A percentile compares a stretch with the other conserved stretches of the same genome.
Conservation (phyloP, 164 flowering plant genomes). For the Akebia trifoliata region DNA sequence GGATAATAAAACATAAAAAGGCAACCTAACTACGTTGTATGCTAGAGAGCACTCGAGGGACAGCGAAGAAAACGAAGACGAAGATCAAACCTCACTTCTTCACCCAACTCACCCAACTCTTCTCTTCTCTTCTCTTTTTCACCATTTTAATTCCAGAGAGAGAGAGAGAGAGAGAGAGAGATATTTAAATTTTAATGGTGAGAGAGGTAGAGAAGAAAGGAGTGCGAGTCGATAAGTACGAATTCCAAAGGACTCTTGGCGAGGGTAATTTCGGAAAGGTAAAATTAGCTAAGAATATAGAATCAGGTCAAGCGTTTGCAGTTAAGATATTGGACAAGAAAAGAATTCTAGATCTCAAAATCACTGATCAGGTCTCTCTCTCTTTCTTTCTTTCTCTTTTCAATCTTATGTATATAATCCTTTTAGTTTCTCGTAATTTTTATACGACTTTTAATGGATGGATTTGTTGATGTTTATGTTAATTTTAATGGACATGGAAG, state of each 20-base stretch:
- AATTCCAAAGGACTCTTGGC: slow-evolving; percentile 74
- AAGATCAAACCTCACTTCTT: too few relatives aligned
- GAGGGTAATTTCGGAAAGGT: slow-evolving; percentile 94
- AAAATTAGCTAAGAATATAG: slow-evolving; percentile 52
- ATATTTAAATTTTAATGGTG: slow-evolving; percentile 39
- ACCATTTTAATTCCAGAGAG: too few relatives aligned
- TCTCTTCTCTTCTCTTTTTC: too few relatives aligned
- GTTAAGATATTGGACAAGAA: slow-evolving; percentile 78
- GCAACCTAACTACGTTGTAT: too few relatives aligned
- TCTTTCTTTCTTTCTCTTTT: background rate
- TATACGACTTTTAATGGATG: slow-evolving; percentile 1
- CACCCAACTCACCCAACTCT: too few relatives aligned
- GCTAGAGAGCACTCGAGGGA: too few relatives aligned
- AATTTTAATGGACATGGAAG: too few relatives aligned
- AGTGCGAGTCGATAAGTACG: slow-evolving; percentile 84
- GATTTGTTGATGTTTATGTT: too few relatives aligned
- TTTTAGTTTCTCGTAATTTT: slow-evolving; percentile 2
- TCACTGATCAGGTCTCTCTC: slow-evolving; percentile 59
- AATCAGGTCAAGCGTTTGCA: slow-evolving; percentile 64
- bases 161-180: too few relatives aligned
- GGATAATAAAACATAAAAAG: too few relatives aligned
- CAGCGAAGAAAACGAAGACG: too few relatives aligned
- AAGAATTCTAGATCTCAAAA: slow-evolving; percentile 53
- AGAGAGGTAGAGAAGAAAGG: slow-evolving; percentile 32
- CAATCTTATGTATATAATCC: background rate